Conservation (phyloP, 768 basidiomycete species). For the Termitomyces sp. region DNA sequence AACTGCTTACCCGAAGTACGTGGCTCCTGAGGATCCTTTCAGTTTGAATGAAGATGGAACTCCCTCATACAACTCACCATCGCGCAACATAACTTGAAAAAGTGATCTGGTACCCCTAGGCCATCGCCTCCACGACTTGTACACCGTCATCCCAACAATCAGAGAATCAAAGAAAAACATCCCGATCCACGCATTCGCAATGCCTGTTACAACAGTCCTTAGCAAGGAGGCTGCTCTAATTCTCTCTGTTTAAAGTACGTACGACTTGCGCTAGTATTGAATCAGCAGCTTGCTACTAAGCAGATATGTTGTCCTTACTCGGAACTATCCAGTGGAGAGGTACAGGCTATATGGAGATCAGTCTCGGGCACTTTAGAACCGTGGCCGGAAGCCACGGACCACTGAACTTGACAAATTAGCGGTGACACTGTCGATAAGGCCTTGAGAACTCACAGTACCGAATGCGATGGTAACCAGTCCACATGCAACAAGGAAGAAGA, state of each 20-base stretch:
- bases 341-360: background rate
- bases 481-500: too few species aligned
- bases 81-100: conserved; percentile 29
- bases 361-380: background rate
- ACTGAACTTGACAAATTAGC: too few species aligned
- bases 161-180: conserved; percentile 33
- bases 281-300: background rate
- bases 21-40: conserved; percentile 19
- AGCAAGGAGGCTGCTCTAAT: too few species aligned
- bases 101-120: conserved; percentile 17
- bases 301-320: background rate
- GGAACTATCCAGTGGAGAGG: background rate
- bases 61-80: conserved; percentile 28
- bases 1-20: conserved; percentile 34
- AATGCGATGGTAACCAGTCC: too few species aligned
- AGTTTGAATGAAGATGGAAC: background rate
- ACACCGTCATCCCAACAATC: conserved; percentile 36
- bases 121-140: too few species aligned
- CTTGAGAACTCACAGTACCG: too few species aligned
- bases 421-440: too few species aligned
- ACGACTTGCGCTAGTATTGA: conserved; percentile 16
- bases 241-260: background rate
- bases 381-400: too few species aligned
- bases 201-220: conserved; percentile 14
- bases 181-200: conserved; percentile 34